Conservation (phyloP, 2,329 filamentous ascomycete species). For the Alternaria arbusti region DNA sequence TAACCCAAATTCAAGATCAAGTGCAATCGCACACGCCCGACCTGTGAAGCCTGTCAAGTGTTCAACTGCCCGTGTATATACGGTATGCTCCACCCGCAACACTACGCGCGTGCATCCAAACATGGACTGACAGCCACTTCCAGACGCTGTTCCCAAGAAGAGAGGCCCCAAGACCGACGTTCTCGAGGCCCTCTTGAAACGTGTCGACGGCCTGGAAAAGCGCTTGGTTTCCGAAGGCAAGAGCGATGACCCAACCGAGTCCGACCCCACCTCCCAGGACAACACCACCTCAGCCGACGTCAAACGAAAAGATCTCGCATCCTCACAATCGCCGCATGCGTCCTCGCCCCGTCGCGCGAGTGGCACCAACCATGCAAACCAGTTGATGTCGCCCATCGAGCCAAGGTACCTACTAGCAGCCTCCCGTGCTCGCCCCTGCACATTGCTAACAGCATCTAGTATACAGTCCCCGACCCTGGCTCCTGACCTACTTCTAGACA, state of each 20-base stretch:
- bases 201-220: conserved; percentile 84
- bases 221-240: conserved; percentile 67
- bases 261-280: conserved; percentile 25
- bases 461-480: conserved; percentile 56
- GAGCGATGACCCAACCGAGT: conserved; percentile 49
- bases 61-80: conserved; percentile 90
- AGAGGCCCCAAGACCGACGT: conserved; percentile 90
- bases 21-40: conserved; percentile 83
- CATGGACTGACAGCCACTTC: conserved; percentile 19
- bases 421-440: conserved; percentile 9
- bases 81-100: conserved; percentile 59
- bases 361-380: conserved; percentile 33
- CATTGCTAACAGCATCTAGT: conserved; percentile 30
- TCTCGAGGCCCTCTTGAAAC: conserved; percentile 80
- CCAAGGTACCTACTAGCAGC: conserved; percentile 37
- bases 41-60: conserved; percentile 87
- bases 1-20: conserved; percentile 71
- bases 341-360: conserved; percentile 30
- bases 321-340: conserved; percentile 30
- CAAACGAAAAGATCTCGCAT: conserved; percentile 24
- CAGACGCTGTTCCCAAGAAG: conserved; percentile 89
- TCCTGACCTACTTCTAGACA: conserved; percentile 72
- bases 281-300: conserved; percentile 23
- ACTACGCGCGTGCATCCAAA: conserved; percentile 5
- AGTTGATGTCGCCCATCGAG: conserved; percentile 48